Percentiles rank a stretch among this genome's conserved stretches.
Conservation (phyloP, 768 basidiomycete genomes). For the Suillus ampliporus region DNA sequence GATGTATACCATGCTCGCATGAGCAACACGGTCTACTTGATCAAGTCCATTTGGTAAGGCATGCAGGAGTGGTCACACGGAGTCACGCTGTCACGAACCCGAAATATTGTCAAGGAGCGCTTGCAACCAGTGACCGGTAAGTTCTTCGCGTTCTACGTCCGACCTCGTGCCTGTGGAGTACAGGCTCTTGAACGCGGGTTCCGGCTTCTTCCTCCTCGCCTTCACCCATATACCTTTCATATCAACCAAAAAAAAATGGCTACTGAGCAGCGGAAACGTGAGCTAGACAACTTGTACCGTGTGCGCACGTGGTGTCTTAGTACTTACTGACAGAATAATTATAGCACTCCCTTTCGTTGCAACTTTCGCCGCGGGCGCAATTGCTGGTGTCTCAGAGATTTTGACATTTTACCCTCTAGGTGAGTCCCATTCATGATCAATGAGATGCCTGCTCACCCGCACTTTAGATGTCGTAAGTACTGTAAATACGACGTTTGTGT, state of each 20-base stretch:
- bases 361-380: conserved; percentile 94
- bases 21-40: conserved; percentile 15
- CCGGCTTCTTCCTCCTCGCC: not conserved
- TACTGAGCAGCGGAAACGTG: conserved; percentile 40
- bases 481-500: conserved; percentile 5
- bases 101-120: too few species aligned
- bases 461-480: conserved; percentile 84
- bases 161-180: not conserved
- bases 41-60: conserved; percentile 22
- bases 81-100: conserved; percentile 16
- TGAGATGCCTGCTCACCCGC: conserved; percentile 10
- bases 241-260: conserved; percentile 23
- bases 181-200: not conserved
- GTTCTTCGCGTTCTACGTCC: conserved; percentile 11
- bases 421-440: conserved; percentile 43
- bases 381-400: conserved; percentile 89
- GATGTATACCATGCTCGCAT: conserved; percentile 85
- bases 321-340: conserved; percentile 16
- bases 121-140: too few species aligned
- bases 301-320: too few species aligned
- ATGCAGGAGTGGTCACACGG: conserved; percentile 20
- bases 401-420: conserved; percentile 90
- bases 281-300: conserved; percentile 11
- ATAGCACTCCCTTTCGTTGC: conserved; percentile 84
- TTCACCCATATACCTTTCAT: not conserved